These are phyloP conservation scores for Incumbomyces delicatus DNA, from an alignment of 2,329 filamentous ascomycete species.

Conservation along the genomic window DNA sequence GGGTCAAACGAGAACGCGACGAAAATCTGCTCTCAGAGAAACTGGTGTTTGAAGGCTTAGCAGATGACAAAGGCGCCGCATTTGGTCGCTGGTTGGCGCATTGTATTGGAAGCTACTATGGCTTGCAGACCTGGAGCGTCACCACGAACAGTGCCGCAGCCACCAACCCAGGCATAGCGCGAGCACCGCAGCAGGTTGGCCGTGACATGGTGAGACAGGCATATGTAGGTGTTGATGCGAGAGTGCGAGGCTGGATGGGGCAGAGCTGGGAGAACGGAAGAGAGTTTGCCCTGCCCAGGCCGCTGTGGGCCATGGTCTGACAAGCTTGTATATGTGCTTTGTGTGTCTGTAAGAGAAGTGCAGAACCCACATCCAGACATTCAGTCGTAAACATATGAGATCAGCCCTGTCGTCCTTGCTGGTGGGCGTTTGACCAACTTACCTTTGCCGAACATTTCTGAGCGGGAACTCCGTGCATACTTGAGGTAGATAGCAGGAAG, in stretches of 20 bases:
- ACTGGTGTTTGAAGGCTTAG: constrained; percentile 71
- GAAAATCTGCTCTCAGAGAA: constrained; percentile 39
- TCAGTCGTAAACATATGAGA: too few species aligned
- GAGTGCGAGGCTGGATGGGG: constrained; percentile 29
- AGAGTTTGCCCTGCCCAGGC: constrained; percentile 23
- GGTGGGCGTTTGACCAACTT: too few species aligned
- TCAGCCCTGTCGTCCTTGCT: too few species aligned
- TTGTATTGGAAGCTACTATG: constrained; percentile 86
- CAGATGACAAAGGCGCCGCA: constrained; percentile 62
- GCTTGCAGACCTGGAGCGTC: constrained; percentile 72
- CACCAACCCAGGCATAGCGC: background rate
- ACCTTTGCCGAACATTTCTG: too few species aligned
- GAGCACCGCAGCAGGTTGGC: constrained; percentile 8
- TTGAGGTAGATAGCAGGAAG: too few species aligned
- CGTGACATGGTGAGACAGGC: constrained; percentile 45
- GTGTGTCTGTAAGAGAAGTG: too few species aligned
- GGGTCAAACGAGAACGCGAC: constrained; percentile 43
- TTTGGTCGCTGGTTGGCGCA: constrained; percentile 95
- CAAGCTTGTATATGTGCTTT: background rate
- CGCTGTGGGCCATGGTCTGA: constrained; percentile 27
- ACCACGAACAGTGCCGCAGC: constrained; percentile 5
- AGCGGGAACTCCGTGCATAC: too few species aligned
- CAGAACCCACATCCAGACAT: too few species aligned
- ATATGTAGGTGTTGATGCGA: constrained; percentile 60
- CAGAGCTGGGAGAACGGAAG: constrained; percentile 13